A percentile compares a stretch with the other conserved stretches of the same genome.
Evolutionary conservation across 495 filamentous ascomycete species (phyloP).

Genomic region (Penicillium coffeae): DNA sequence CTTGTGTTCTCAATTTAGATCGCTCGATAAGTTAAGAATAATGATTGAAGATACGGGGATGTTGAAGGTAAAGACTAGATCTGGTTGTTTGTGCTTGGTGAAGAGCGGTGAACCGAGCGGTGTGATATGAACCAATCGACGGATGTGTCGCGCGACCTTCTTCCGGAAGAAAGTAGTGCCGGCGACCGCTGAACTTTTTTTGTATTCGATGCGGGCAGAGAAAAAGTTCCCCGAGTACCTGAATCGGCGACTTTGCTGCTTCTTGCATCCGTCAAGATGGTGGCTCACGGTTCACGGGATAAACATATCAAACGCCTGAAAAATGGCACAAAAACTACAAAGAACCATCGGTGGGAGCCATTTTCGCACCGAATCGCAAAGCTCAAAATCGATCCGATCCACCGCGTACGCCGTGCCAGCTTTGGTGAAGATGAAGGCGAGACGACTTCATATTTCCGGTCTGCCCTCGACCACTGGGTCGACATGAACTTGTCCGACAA

Average conservation of each 20-base stretch:
- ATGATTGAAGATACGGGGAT: too few relatives aligned
- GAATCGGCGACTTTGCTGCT: slow-evolving; percentile 31
- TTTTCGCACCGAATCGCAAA: slow-evolving; percentile 93
- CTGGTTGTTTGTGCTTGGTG: neutral
- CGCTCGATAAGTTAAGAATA: too few relatives aligned
- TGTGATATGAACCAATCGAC: neutral
- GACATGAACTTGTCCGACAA: slow-evolving; percentile 82
- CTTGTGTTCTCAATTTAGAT: too few relatives aligned
- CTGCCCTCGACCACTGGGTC: slow-evolving; percentile 79
- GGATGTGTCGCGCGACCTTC: neutral
- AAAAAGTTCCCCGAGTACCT: slow-evolving; percentile 22
- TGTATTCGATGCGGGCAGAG: slow-evolving; percentile 29
- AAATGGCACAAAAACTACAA: slow-evolving; percentile 65
- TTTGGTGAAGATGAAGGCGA: slow-evolving; percentile 69
- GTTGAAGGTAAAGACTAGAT: too few relatives aligned
- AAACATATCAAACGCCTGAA: slow-evolving; percentile 62
- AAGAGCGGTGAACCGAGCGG: neutral
- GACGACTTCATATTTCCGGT: slow-evolving; percentile 73
- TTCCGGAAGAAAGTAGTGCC: slow-evolving; percentile 37
- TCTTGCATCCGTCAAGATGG: slow-evolving; percentile 38
- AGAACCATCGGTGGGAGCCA: slow-evolving; percentile 82
- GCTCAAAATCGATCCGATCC: slow-evolving; percentile 88
- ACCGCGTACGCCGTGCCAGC: slow-evolving; percentile 76
- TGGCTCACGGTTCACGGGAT: slow-evolving; percentile 58
- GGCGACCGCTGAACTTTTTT: slow-evolving; percentile 45